Percentiles rank a stretch among this genome's conserved stretches.
phyloP scores from a whole-genome alignment of 768 basidiomycete species.

The Lactifluus rugatus region DNA sequence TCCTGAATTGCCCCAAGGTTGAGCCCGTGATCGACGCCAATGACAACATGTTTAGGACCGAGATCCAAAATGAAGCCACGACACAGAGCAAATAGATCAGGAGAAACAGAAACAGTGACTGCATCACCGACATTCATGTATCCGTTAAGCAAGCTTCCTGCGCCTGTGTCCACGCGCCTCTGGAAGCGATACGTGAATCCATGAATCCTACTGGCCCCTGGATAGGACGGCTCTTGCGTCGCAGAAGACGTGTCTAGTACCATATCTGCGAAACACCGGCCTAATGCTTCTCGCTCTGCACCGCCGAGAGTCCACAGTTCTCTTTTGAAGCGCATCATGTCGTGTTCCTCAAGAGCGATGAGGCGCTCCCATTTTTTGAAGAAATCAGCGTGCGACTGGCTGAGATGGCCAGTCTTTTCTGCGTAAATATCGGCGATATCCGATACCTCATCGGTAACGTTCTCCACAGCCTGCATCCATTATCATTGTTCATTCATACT shows the following conservation, averaged over 20 bases:
- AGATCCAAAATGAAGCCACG: constrained; percentile 78
- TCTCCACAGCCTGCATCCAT: constrained; percentile 52
- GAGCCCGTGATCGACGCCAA: constrained; percentile 82
- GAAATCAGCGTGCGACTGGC: constrained; percentile 54
- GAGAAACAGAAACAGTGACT: constrained; percentile 79
- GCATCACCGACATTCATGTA: constrained; percentile 75
- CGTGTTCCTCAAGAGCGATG: constrained; percentile 79
- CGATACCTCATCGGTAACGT: constrained; percentile 41
- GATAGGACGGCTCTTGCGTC: constrained; percentile 14
- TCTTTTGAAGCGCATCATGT: constrained; percentile 71
- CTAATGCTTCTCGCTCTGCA: constrained; percentile 63
- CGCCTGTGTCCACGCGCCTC: constrained; percentile 15
- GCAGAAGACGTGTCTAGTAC: constrained; percentile 40
- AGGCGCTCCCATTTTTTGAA: constrained; percentile 89
- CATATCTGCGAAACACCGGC: constrained; percentile 83
- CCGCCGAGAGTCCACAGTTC: constrained; percentile 93
- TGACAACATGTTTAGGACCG: constrained; percentile 46
- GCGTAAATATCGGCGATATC: constrained; percentile 61
- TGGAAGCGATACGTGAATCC: constrained; percentile 70
- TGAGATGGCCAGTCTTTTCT: constrained; percentile 75
- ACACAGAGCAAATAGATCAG: constrained; percentile 72
- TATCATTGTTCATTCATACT: neutral
- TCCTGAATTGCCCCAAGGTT: constrained; percentile 38
- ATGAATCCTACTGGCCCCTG: constrained; percentile 51
- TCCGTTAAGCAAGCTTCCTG: constrained; percentile 53